Evolutionary conservation across 2,329 filamentous ascomycete genomes (phyloP).

Genomic region (Myriangium duriaei): DNA sequence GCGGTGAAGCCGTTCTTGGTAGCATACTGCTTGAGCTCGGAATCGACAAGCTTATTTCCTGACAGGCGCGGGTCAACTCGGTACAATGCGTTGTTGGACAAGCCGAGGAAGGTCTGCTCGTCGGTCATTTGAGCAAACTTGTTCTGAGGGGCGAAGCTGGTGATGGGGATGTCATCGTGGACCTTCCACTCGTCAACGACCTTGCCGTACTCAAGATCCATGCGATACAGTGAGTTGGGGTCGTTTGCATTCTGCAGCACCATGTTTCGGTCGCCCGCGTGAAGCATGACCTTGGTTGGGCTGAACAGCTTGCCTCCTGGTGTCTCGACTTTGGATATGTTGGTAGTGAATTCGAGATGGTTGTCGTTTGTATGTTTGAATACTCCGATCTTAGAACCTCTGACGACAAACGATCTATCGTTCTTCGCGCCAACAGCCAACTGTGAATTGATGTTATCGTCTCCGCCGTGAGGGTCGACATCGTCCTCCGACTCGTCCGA

Average conservation of each 20-base stretch:
- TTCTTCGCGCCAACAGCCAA: slow-evolving; percentile 95
- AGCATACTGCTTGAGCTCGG: slow-evolving; percentile 85
- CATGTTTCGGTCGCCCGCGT: slow-evolving; percentile 80
- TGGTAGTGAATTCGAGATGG: slow-evolving; percentile 88
- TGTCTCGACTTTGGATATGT: slow-evolving; percentile 90
- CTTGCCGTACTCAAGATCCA: slow-evolving; percentile 97
- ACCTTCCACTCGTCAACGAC: slow-evolving; percentile 98
- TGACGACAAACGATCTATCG: slow-evolving; percentile 91
- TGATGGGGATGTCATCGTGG: slow-evolving; percentile 87
- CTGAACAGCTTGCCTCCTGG: slow-evolving; percentile 78
- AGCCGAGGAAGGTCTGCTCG: slow-evolving; percentile 87
- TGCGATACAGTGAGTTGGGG: slow-evolving; percentile 83
- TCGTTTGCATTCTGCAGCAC: slow-evolving; percentile 73
- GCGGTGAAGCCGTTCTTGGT: slow-evolving; percentile 98
- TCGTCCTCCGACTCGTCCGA: slow-evolving; percentile 72
- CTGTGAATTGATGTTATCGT: slow-evolving; percentile 82
- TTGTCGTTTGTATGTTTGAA: slow-evolving; percentile 95
- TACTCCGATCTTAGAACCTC: slow-evolving; percentile 94
- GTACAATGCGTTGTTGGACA: slow-evolving; percentile 86
- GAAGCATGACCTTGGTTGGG: slow-evolving; percentile 93
- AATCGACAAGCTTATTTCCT: slow-evolving; percentile 85
- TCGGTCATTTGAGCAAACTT: slow-evolving; percentile 97
- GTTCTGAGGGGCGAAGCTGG: slow-evolving; percentile 84
- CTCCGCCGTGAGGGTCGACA: slow-evolving; percentile 51
- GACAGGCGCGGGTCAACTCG: slow-evolving; percentile 82